A percentile compares a stretch with the other conserved stretches of the same genome.
These are phyloP conservation scores for Tillandsia fasciculata DNA, from an alignment of 176 grass and related monocot genomes.

Conservation along the genomic window DNA sequence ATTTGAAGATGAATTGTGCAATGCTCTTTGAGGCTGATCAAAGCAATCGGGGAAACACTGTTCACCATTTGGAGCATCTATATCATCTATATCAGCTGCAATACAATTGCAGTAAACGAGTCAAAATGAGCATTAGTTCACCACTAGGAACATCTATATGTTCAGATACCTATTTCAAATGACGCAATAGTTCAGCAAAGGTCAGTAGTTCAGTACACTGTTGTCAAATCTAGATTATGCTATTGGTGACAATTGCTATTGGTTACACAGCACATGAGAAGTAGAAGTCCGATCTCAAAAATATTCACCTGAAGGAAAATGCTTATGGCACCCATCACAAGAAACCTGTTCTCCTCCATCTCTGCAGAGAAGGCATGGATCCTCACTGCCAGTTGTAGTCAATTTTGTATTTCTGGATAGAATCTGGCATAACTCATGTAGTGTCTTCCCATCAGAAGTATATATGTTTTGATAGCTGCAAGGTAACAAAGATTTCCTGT, in stretches of 20 bases:
- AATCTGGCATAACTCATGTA: conserved; percentile 56
- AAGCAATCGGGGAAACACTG: conserved; percentile 3
- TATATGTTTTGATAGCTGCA: conserved; percentile 70
- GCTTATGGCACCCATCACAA: conserved; percentile 27
- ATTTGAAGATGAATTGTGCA: conserved; percentile 17
- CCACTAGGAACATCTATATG: no score
- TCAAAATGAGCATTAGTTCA: conserved; percentile 6
- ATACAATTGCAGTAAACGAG: conserved; percentile 10
- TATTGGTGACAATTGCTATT: conserved; percentile 4
- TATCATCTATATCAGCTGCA: background rate
- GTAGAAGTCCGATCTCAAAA: conserved; percentile 11
- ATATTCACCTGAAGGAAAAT: conserved; percentile 39
- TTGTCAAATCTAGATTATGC: conserved; percentile 1
- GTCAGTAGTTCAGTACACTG: conserved; percentile 5
- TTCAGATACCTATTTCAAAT: no score
- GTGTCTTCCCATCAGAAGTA: conserved; percentile 58
- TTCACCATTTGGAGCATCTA: background rate
- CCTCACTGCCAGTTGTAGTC: conserved; percentile 22
- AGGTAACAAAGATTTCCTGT: conserved; percentile 10
- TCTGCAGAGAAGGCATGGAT: conserved; percentile 9
- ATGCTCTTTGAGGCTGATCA: conserved; percentile 20
- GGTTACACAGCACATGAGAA: conserved; percentile 17
- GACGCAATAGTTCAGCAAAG: no score
- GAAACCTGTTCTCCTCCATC: conserved; percentile 2
- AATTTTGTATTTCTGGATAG: conserved; percentile 30